Conservation (phyloP, 768 basidiomycete genomes). For the Lentinula lateritia region DNA sequence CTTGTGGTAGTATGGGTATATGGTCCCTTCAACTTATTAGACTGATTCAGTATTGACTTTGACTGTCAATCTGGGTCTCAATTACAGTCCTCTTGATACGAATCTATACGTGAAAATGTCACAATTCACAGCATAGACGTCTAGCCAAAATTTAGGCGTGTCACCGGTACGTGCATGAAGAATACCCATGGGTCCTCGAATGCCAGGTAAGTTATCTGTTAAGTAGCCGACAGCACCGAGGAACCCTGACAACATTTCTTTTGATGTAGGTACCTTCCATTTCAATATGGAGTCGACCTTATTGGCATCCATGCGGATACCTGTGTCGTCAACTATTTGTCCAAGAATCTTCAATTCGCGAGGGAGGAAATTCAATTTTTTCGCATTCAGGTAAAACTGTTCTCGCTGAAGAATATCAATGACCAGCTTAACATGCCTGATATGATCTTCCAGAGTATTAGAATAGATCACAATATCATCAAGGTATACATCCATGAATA, state of each 20-base stretch:
- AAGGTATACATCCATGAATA: conserved; percentile 28
- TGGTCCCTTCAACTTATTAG: no score
- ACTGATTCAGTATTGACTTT: no score
- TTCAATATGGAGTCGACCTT: conserved; percentile 26
- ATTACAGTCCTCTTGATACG: no score
- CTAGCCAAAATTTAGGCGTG: no score
- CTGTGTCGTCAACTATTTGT: conserved; percentile 16
- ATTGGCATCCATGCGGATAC: conserved; percentile 24
- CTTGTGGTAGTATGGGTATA: no score
- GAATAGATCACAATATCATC: conserved; percentile 34
- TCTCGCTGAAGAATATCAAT: conserved; percentile 22
- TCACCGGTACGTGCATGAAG: conserved; percentile 12
- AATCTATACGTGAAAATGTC: no score
- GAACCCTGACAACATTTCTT: conserved; percentile 22
- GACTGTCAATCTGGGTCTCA: no score
- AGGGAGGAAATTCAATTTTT: conserved; percentile 23
- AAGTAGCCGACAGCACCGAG: conserved; percentile 26
- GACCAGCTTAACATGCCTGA: conserved; percentile 15
- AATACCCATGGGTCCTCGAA: conserved; percentile 22
- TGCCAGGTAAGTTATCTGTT: conserved; percentile 14
- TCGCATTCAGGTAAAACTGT: conserved; percentile 23
- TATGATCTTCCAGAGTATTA: conserved; percentile 21
- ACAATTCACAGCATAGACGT: no score
- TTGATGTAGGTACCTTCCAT: conserved; percentile 19
- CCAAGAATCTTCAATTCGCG: conserved; percentile 21